Conservation (phyloP, 2,329 filamentous ascomycete genomes). For the Madurella mycetomatis region DNA sequence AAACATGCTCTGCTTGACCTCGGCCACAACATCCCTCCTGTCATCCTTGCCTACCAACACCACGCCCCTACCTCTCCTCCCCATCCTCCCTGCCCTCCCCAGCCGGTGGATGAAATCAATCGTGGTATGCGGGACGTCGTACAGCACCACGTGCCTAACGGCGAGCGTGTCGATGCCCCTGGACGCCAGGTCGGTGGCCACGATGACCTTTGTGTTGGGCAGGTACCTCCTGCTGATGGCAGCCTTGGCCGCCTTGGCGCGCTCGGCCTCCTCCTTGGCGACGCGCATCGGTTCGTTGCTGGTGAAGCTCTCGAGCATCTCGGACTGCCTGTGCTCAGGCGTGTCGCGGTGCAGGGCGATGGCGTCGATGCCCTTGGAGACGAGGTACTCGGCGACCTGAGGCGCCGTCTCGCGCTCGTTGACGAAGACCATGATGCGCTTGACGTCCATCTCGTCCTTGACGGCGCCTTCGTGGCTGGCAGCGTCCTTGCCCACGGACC, state of each 20-base stretch:
- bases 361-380: constrained; percentile 82
- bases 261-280: constrained; percentile 6
- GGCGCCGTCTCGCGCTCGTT: constrained; percentile 90
- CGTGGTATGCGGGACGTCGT: constrained; percentile 95
- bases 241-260: constrained; percentile 6
- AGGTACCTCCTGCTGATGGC: constrained; percentile 37
- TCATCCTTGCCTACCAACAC: constrained; percentile 89
- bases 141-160: constrained; percentile 86
- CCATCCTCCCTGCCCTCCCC: constrained; percentile 89
- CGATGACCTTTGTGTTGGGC: constrained; percentile 80
- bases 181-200: constrained; percentile 89
- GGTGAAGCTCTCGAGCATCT: constrained; percentile 74
- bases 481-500: constrained; percentile 80
- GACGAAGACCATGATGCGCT: constrained; percentile 90
- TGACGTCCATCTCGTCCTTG: constrained; percentile 60
- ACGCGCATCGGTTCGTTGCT: constrained; percentile 38
- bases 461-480: constrained; percentile 52
- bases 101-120: constrained; percentile 98
- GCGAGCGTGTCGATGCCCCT: constrained; percentile 91
- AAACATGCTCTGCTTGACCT: constrained; percentile 87
- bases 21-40: constrained; percentile 81
- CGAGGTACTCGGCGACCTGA: constrained; percentile 73
- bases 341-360: constrained; percentile 82
- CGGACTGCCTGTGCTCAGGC: constrained; percentile 68
- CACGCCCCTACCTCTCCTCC: constrained; percentile 79